A percentile compares a stretch with the other conserved stretches of the same genome.
These are phyloP conservation scores for Hypericum perforatum DNA, from an alignment of 345 rosid genomes.

Conservation along the genomic window DNA sequence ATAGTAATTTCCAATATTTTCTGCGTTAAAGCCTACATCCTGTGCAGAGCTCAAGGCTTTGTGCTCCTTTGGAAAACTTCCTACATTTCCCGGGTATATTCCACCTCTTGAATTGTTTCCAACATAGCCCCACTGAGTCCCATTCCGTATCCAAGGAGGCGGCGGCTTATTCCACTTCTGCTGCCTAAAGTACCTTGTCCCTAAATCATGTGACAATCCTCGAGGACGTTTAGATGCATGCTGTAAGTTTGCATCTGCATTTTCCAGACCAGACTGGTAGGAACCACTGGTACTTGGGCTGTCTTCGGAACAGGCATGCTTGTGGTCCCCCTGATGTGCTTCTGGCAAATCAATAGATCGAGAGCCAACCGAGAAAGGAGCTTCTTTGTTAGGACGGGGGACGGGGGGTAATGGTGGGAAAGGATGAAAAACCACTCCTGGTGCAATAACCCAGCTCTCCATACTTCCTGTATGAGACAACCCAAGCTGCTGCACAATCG, in stretches of 20 bases:
- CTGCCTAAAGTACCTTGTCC: slow-evolving; percentile 68
- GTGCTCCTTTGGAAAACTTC: slow-evolving; percentile 24
- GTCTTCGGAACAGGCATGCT: slow-evolving; percentile 18
- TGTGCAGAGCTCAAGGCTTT: slow-evolving; percentile 27
- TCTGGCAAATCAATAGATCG: slow-evolving; percentile 6
- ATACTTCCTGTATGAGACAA: slow-evolving; percentile 34
- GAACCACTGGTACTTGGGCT: slow-evolving; percentile 23
- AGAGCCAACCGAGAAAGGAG: slow-evolving; percentile 13
- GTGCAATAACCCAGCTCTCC: slow-evolving; percentile 63
- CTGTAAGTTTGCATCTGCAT: slow-evolving; percentile 23
- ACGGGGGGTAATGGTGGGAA: slow-evolving; percentile 77
- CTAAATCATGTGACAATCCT: slow-evolving; percentile 49
- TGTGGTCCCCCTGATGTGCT: slow-evolving; percentile 10
- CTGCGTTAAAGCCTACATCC: slow-evolving; percentile 35
- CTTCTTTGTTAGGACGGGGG: slow-evolving; percentile 34
- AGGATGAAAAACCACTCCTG: slow-evolving; percentile 77
- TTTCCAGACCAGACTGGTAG: slow-evolving; percentile 24
- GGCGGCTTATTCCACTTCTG: slow-evolving; percentile 49
- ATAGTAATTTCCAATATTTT: slow-evolving; percentile 31
- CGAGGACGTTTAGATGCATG: slow-evolving; percentile 36
- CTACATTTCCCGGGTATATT: slow-evolving; percentile 21
- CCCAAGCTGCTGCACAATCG: slow-evolving; percentile 52
- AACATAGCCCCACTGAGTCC: slow-evolving; percentile 30
- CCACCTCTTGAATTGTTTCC: slow-evolving; percentile 23
- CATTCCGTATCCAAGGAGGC: slow-evolving; percentile 48